Evolutionary conservation across 768 basidiomycete species (phyloP), one percentile per base, ranked within the genome.

Genomic region (Mycena pura): DNA sequence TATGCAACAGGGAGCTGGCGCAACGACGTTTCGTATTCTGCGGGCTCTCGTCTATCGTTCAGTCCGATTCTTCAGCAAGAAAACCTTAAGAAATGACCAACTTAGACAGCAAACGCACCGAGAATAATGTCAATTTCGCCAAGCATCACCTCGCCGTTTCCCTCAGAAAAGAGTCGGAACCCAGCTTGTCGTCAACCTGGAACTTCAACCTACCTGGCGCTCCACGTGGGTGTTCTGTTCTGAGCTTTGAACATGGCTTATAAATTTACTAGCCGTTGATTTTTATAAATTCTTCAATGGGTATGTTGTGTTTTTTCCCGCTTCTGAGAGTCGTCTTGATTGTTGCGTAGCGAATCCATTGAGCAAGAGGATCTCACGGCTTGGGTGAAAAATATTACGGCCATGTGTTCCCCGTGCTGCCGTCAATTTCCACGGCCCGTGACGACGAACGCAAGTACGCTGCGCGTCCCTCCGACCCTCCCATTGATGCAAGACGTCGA

Each of bases 101-200:
- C 48, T 78, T 87, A 0, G 82, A 86, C 6, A 85, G 82, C 31
- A 88, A 87, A 72, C 80, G 86, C 1, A 75, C 86, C 8, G 71
- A 83, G 46, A 81, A 86, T 31, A 89, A 88, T 50, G 86, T 82
- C 4, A 85, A 89, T 65, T 90, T 87, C 84, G 87, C 87, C 3
- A 80, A 84, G 32, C 85, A 88, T 68, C 85, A 86, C 68, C 72
- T 88, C 5, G 84, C 85, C 2, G 81, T 88, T 13, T 82, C 85
- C 17, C 74, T 70, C 51, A 78, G 83, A 31, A 87, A 90, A 70
- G 88, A 89, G 19, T 81, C 80, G 1, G 88, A 90, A 71, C 86
- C 84, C 3, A 74, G 77, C 1, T 84, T 82, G 14, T 85, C 83
- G 58, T 78, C 77, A 39, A 80, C 82, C 73, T 90, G 87, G 86